Base-by-base conservation (phyloP, 73 alveolate species). In the Effrenium voratum region DNA sequence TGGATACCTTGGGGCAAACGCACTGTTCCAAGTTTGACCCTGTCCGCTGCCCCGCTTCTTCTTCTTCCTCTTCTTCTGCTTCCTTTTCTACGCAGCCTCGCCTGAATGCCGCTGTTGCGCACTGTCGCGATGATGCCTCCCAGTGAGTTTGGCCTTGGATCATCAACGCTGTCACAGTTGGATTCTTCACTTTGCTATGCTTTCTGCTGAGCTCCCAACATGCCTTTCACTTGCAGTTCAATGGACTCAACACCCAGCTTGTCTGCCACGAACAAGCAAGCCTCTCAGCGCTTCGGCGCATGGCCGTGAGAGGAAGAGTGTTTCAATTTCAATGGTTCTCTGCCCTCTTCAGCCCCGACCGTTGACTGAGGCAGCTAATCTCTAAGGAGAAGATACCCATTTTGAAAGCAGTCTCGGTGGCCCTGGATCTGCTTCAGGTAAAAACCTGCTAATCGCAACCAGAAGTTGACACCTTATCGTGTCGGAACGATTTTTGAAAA, bases 111-210 rank as follows among this genome's bases (percentile, higher is more conserved):
- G 68, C 82, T 55, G 60, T 43, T 38, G 3, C 94, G 94, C 82
- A 86, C 76, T 66, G 94, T 86, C 59, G 94, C 94, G 66, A 86
- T 86, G 94, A 86, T 86, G 38, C 94, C 49, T 36, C 94, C 94
- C 49, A 86, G n/a, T 28, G 94, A 59, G 13, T 45, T 68, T 16
- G 94, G 93, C 93, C 93, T 84, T 40, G 24, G 45, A 5, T 44
- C 79, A 19, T 26, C 47, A 34, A 36, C 12, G 50, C 15, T 22
- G 52, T 28, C 52, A 36, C 5, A 34, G 84, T 32, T n/a, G 16
- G 30, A n/a, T 36, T 73, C 84, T 73, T 16, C 34, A 13, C 47
- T 28, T 2, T 8, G 6, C 30, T 38, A 19, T 8, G 40, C 47
- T 36, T 36, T 38, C n/a, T 36, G 32, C 68, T n/a, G 5, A 79